Evolutionary conservation across 352 stramenopile species (phyloP).

Genomic region (Pythium coloratum): DNA sequence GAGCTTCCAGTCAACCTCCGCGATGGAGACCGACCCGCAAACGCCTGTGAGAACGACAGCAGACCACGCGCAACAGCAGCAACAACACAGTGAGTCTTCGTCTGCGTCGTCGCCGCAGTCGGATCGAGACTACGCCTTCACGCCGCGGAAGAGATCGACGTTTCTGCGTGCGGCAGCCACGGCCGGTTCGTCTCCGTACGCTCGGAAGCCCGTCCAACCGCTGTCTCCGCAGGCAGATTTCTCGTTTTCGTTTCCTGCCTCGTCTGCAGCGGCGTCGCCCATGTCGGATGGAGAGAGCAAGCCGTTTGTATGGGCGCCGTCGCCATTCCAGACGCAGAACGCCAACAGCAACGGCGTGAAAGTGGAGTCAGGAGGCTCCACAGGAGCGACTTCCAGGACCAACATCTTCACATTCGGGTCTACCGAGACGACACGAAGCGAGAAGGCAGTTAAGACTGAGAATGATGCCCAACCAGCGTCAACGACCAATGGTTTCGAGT

Average conservation of each 20-base stretch:
- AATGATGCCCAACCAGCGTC: background rate
- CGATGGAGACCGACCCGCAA: background rate
- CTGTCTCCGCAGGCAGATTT: constrained; percentile 11
- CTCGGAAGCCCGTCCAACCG: background rate
- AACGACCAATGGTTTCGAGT: background rate
- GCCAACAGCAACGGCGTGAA: background rate
- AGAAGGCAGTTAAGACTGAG: background rate
- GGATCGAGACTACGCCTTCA: constrained; percentile 25
- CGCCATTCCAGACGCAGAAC: background rate
- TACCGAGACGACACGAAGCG: background rate
- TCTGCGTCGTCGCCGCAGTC: background rate
- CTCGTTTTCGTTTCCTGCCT: constrained; percentile 17
- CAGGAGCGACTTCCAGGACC: background rate
- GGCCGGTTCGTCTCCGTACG: constrained; percentile 16
- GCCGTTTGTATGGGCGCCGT: background rate
- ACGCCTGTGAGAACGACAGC: background rate
- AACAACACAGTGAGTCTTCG: background rate
- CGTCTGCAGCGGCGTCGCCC: constrained; percentile 2
- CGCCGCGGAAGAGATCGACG: constrained; percentile 19
- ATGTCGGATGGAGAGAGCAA: constrained; percentile 25
- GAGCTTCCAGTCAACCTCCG: background rate
- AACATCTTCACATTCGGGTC: constrained; percentile 19
- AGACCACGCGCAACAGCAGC: background rate
- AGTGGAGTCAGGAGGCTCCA: background rate
- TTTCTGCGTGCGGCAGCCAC: constrained; percentile 10